Base-by-base conservation (phyloP, 1,284 basidiomycete genomes). In the Sphaerobolus stellatus region DNA sequence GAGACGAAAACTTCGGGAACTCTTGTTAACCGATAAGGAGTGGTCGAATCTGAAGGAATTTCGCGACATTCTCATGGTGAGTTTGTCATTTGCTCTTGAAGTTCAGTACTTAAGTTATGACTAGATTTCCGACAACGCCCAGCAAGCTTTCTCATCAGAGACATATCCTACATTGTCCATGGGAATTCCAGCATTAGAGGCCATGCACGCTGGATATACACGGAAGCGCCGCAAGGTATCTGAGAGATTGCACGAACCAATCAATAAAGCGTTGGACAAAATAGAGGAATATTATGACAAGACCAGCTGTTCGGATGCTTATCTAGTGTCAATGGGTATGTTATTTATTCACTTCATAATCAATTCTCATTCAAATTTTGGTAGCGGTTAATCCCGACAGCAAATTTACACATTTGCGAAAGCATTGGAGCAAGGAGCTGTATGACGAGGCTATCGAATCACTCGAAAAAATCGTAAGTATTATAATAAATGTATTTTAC, bases 71-170 rank as follows among this genome's bases (percentile, higher is more conserved):
- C 61, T 74, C 0, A 54, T 56, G n/a, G 72, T 75, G 62, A 11
- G 63, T n/a, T n/a, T n/a, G 64, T 18, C 8, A 33, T 29, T 55
- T 44, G 22, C 28, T 36, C 8, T 33, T 52, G 16, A 44, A 31
- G 3, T 38, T 30, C 33, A 31, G 11, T n/a, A 28, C 11, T 1
- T 33, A 24, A 28, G 54, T 9, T 25, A 16, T 27, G 48, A 54
- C 20, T 51, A 75, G 73, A 58, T 64, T 58, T 67, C 73, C 2
- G 65, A 77, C 46, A 43, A 62, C 13, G 67, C 68, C 0, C 74
- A 76, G 52, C 75, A 76, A n/a, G 59, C 64, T 0, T 76, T 76
- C 56, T 76, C 71, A 4, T 68, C 70, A 3, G 71, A 74, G 5
- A 56, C 57, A 2, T 49, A 52, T 5, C 61, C 66, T 2, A 66